Base-by-base conservation (phyloP, 2,329 filamentous ascomycete species). In the Exophiala oligosperma region DNA sequence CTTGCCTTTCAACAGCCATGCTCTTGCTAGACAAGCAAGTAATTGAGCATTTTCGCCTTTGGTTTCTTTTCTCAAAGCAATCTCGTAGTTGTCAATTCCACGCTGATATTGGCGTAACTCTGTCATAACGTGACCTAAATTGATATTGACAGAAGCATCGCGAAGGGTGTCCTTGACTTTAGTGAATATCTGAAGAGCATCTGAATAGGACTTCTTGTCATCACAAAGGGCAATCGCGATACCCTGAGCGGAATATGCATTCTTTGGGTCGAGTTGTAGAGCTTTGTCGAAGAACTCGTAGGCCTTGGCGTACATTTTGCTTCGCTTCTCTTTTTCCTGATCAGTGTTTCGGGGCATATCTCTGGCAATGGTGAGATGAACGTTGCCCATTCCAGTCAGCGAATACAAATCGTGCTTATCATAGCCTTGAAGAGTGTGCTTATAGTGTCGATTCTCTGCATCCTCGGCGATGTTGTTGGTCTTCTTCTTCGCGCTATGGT, bases 231-330 rank as follows among this genome's bases (percentile, higher is more conserved):
- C 92, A 70, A 99, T 97, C 12, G 91, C 94, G 64, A 99, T 86
- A 60, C 95, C 94, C 71, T 99, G 94, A 1, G 94, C 94, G 6
- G 95, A 95, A 72, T 96, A 96, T 0, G 94, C 93, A 67, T 97
- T 99, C 76, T 89, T 92, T 0, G 92, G 87, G 69, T 99, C 94
- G n/a, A 99, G 79, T 63, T 95, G 91, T 23, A 99, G 79, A 3
- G 93, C 93, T 76, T 99, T 99, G 72, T 97, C 94, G 68, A 97
- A 99, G 75, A 99, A 99, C 71, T 99, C 95, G 9, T 97, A 92
- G 0, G 94, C 92, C 66, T 93, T 92, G 71, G 87, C 86, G 71
- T 97, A 99, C 61, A 86, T 88, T 66, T 89, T 90, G 57, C 88
- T 89, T 53, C 92, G 87, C 77, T 95, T 96, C 68, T 96, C 89